Evolutionary conservation across 2,329 filamentous ascomycete species (phyloP).

Genomic region (Aplosporella prunicola): DNA sequence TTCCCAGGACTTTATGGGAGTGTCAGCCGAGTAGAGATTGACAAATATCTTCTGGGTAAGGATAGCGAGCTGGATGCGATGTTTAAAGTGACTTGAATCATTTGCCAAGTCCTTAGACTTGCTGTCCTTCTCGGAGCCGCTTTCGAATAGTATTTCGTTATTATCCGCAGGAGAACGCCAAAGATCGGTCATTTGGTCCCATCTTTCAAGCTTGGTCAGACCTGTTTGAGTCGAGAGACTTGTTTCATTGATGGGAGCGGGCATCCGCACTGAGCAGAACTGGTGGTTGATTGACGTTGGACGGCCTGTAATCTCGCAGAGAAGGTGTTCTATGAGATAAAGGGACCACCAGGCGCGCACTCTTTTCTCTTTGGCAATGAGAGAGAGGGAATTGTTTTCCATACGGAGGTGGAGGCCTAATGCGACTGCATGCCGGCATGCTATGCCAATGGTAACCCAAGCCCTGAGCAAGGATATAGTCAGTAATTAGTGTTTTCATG

Average conservation of each 20-base stretch:
- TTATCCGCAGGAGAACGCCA: no score
- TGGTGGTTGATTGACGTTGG: constrained; percentile 23
- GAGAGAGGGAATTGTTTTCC: constrained; percentile 17
- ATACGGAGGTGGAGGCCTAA: constrained; percentile 31
- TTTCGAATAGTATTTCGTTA: no score
- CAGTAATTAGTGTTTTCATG: no score
- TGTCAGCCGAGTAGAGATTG: constrained; percentile 23
- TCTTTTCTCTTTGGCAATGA: constrained; percentile 24
- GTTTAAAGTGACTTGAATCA: constrained; percentile 8
- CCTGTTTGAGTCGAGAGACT: neutral
- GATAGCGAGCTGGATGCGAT: constrained; percentile 17
- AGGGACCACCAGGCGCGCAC: constrained; percentile 33
- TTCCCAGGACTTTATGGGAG: constrained; percentile 25
- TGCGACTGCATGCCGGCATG: constrained; percentile 24
- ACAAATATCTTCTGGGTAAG: constrained; percentile 24
- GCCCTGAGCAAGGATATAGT: constrained; percentile 26
- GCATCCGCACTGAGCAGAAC: constrained; percentile 23
- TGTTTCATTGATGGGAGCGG: constrained; percentile 20
- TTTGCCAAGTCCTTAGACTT: no score
- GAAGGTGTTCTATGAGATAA: constrained; percentile 26
- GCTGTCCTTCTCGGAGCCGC: no score
- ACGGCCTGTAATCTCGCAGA: constrained; percentile 29
- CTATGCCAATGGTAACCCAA: constrained; percentile 27
- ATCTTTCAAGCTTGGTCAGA: no score
- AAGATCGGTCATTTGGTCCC: no score